Evolutionary conservation across 768 basidiomycete genomes (phyloP).

Genomic region (Calvatia gigantea): DNA sequence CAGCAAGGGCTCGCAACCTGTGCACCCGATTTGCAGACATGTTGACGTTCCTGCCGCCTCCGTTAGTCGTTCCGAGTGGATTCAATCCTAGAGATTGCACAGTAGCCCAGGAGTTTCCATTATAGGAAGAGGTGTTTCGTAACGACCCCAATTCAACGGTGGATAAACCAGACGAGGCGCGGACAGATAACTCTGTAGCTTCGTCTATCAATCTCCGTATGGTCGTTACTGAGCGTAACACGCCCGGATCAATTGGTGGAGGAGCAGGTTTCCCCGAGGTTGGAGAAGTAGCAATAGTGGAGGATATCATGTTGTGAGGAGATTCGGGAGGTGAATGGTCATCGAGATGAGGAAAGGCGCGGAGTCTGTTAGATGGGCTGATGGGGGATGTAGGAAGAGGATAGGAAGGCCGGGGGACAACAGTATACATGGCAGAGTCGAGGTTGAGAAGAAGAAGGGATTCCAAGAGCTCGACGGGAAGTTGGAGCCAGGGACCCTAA

Average conservation of each 20-base stretch:
- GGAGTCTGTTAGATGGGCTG: not conserved
- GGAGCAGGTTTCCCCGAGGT: conserved; percentile 69
- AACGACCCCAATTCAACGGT: conserved; percentile 70
- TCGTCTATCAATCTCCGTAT: conserved; percentile 86
- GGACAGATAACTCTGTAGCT: conserved; percentile 83
- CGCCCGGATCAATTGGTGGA: conserved; percentile 87
- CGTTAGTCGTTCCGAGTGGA: conserved; percentile 42
- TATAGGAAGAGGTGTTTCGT: conserved; percentile 39
- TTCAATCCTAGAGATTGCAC: conserved; percentile 65
- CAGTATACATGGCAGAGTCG: conserved; percentile 55
- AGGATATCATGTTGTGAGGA: conserved; percentile 31
- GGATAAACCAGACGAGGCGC: conserved; percentile 82
- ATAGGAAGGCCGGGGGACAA: conserved; percentile 24
- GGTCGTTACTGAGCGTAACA: conserved; percentile 70
- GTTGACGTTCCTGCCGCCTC: conserved; percentile 66
- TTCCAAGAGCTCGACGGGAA: conserved; percentile 82
- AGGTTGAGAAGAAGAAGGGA: conserved; percentile 76
- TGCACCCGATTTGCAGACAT: conserved; percentile 88
- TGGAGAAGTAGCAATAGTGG: conserved; percentile 42
- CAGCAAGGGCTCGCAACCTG: conserved; percentile 73
- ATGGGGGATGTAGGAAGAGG: conserved; percentile 18
- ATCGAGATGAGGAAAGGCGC: conserved; percentile 26
- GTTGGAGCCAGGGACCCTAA: conserved; percentile 90
- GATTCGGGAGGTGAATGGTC: conserved; percentile 46
- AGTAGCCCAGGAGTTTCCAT: conserved; percentile 54